phyloP scores from a whole-genome alignment of 352 stramenopile genomes.

The Pythium scleroteichum region DNA sequence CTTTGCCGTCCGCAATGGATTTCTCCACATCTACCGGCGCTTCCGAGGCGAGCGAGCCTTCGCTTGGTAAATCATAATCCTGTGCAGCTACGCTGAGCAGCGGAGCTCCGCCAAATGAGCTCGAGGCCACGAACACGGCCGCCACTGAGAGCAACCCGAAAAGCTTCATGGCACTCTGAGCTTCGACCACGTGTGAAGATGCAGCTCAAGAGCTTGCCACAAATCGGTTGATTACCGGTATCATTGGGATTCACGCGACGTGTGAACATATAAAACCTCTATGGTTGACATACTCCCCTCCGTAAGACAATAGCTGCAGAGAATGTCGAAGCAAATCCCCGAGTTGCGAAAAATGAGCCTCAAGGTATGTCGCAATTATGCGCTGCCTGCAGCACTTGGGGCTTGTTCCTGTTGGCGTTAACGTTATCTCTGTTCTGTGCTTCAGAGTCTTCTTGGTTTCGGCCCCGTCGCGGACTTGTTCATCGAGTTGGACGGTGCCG shows the following conservation, averaged over 20 bases:
- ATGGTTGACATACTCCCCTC: background rate
- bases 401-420: background rate
- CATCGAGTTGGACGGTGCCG: slow-evolving; percentile 39
- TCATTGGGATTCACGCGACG: slow-evolving; percentile 4
- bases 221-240: slow-evolving; percentile 14
- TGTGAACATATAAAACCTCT: background rate
- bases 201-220: background rate
- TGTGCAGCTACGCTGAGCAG: background rate
- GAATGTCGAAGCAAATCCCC: slow-evolving; percentile 21
- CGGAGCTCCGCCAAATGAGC: background rate
- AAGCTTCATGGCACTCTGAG: slow-evolving; percentile 8
- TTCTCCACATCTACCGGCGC: slow-evolving; percentile 9
- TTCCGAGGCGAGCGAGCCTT: background rate
- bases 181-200: slow-evolving; percentile 22
- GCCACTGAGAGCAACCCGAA: slow-evolving; percentile 7
- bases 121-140: slow-evolving; percentile 13
- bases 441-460: slow-evolving; percentile 61
- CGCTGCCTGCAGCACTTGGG: no score
- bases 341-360: slow-evolving; percentile 21
- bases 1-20: slow-evolving; percentile 3
- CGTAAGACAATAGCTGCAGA: slow-evolving; percentile 3
- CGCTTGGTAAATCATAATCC: slow-evolving; percentile 2
- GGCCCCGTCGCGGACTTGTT: slow-evolving; percentile 41
- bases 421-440: no score
- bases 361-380: slow-evolving; percentile 12